phyloP scores from a whole-genome alignment of 495 filamentous ascomycete species.

The Pseudoneurospora amorphoporcata region DNA sequence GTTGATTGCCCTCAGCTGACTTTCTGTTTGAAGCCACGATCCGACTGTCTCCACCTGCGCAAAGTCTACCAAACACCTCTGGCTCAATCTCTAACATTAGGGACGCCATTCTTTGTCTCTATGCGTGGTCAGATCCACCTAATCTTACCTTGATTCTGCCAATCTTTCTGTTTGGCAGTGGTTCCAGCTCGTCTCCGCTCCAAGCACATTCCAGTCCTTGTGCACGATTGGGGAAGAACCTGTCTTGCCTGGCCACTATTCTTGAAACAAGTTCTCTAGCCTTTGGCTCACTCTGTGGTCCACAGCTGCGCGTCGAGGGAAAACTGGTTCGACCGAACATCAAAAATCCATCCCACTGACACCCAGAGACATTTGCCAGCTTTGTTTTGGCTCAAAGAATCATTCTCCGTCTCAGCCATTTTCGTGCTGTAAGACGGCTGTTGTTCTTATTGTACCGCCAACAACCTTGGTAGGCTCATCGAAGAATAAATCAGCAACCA shows the following conservation, averaged over 20 bases:
- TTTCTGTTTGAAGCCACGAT: conserved; percentile 13
- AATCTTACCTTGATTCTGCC: conserved; percentile 4
- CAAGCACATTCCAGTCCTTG: conserved; percentile 9
- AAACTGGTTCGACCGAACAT: neutral
- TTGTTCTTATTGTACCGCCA: neutral
- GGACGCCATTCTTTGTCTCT: conserved; percentile 18
- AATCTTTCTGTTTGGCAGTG: conserved; percentile 9
- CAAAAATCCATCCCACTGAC: neutral
- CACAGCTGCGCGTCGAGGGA: neutral
- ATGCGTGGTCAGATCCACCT: conserved; percentile 5
- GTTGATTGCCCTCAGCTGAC: conserved; percentile 9
- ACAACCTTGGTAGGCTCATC: neutral
- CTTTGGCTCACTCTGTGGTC: neutral
- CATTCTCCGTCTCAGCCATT: neutral
- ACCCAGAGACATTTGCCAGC: neutral
- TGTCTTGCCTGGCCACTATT: neutral
- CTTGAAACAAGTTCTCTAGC: neutral
- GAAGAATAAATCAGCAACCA: neutral
- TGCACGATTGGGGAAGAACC: neutral
- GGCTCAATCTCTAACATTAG: conserved; percentile 7
- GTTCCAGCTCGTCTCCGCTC: conserved; percentile 8
- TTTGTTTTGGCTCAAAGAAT: neutral
- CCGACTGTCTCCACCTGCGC: conserved; percentile 11
- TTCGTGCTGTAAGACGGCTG: neutral
- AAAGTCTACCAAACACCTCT: conserved; percentile 9